These are phyloP conservation scores for Brassica hybrid DNA, from an alignment of 441 rosid genomes.

Conservation along the genomic window DNA sequence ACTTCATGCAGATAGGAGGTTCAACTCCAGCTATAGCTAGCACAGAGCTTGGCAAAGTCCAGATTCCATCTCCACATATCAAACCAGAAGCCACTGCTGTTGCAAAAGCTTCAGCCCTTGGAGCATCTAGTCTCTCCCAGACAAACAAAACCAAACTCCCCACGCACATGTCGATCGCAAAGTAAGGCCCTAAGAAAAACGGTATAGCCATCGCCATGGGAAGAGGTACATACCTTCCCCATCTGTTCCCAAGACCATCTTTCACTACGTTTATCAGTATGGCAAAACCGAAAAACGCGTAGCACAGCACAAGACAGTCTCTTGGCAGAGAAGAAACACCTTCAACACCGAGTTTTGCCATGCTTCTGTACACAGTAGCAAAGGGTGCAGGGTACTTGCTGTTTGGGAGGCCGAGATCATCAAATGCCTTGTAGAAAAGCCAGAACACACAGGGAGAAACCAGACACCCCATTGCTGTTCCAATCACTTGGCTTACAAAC, in stretches of 20 bases:
- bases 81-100: conserved; percentile 91
- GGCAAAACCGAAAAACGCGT: conserved; percentile 56
- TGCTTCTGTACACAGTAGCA: conserved; percentile 68
- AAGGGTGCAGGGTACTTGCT: conserved; percentile 84
- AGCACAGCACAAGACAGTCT: conserved; percentile 61
- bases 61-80: conserved; percentile 90
- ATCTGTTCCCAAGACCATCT: conserved; percentile 40
- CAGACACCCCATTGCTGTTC: conserved; percentile 80
- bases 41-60: conserved; percentile 82
- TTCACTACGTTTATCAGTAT: conserved; percentile 52
- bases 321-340: conserved; percentile 75
- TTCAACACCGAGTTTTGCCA: conserved; percentile 82
- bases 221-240: conserved; percentile 52
- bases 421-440: conserved; percentile 83
- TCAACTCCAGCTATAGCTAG: conserved; percentile 70
- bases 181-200: conserved; percentile 79
- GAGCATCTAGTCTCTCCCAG: conserved; percentile 70
- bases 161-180: conserved; percentile 84
- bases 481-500: conserved; percentile 80
- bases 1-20: conserved; percentile 96
- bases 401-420: conserved; percentile 62
- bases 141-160: conserved; percentile 78
- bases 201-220: conserved; percentile 96
- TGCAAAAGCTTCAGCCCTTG: conserved; percentile 73
- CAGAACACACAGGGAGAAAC: conserved; percentile 77